Evolutionary conservation across 1,284 basidiomycete species (phyloP), one percentile per base, ranked within the genome.

Genomic region (Sparassis latifolia): DNA sequence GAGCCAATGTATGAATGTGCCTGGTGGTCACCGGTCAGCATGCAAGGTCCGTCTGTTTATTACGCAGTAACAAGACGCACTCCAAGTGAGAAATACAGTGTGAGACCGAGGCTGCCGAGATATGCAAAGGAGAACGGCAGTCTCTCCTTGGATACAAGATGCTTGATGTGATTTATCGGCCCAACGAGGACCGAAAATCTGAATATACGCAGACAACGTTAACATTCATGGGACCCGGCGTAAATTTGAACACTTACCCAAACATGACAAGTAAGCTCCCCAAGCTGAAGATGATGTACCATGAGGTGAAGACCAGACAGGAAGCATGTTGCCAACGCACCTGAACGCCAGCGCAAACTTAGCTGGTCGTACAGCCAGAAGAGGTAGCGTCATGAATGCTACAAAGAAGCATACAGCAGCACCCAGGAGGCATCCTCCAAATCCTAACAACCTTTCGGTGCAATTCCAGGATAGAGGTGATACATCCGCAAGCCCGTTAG

Each of bases 391-490:
- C 54, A 98, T 66, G 74, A 99, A 99, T 10, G 93, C 85, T 48
- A 99, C 88, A 55, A 92, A 85, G 77, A 99, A 99, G 72, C 96
- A 99, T 1, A 95, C 89, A 39, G 84, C 85, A 4, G 94, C 94
- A 7, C 96, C 96, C 20, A 90, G 71, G 44, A 96, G 73, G 65
- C 95, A 98, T 30, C 83, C 89, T 48, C 92, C 80, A 67, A 99
- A 99, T n/a, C 93, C 96, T 5, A 98, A 72, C 59, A 99, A 76
- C 59, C 91, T 93, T 45, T 10, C 30, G 27, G 33, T 33, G 28
- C 28, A 45, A 44, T 42, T 28, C 42, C 20, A 20, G 20, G 20
- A 20, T 20, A 20, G 20, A 20, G 20, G 20, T 20, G 20, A 20
- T 20, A 20, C 20, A 20, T 20, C 20, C 20, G 20, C 20, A 20